A percentile compares a stretch with the other conserved stretches of the same genome.
Evolutionary conservation across 768 basidiomycete species (phyloP).

Genomic region (Piloderma croceum): DNA sequence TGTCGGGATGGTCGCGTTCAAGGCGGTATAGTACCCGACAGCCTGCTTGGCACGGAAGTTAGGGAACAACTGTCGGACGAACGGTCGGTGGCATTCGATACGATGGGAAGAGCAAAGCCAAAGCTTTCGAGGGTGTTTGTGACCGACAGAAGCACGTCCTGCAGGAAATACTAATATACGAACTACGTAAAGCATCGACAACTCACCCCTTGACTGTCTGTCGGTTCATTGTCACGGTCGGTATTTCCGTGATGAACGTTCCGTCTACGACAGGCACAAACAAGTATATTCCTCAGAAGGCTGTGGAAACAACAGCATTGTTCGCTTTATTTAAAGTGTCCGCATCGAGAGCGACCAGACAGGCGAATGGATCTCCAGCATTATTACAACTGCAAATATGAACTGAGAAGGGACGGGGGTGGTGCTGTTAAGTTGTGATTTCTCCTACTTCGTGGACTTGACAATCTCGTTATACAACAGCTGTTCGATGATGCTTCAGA

Average conservation of each 20-base stretch:
- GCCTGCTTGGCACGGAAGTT: constrained; percentile 11
- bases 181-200: constrained; percentile 16
- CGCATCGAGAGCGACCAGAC: constrained; percentile 16
- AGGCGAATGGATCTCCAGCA: constrained; percentile 9
- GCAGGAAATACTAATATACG: constrained; percentile 31
- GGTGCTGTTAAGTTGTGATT: not conserved
- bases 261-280: constrained; percentile 35
- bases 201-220: constrained; percentile 30
- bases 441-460: not conserved
- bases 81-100: constrained; percentile 12
- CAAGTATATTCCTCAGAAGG: constrained; percentile 27
- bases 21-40: constrained; percentile 11
- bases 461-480: constrained; percentile 12
- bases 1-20: constrained; percentile 10
- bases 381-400: constrained; percentile 16
- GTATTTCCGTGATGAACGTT: constrained; percentile 27
- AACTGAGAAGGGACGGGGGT: not conserved
- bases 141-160: constrained; percentile 21
- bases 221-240: constrained; percentile 23
- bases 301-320: constrained; percentile 16
- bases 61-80: constrained; percentile 22
- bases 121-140: constrained; percentile 29
- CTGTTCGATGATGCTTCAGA: constrained; percentile 8
- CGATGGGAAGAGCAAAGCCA: constrained; percentile 19
- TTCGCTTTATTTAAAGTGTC: constrained; percentile 22